Evolutionary conservation across 2,329 filamentous ascomycete genomes (phyloP).

Genomic region (Phoma herbarum): DNA sequence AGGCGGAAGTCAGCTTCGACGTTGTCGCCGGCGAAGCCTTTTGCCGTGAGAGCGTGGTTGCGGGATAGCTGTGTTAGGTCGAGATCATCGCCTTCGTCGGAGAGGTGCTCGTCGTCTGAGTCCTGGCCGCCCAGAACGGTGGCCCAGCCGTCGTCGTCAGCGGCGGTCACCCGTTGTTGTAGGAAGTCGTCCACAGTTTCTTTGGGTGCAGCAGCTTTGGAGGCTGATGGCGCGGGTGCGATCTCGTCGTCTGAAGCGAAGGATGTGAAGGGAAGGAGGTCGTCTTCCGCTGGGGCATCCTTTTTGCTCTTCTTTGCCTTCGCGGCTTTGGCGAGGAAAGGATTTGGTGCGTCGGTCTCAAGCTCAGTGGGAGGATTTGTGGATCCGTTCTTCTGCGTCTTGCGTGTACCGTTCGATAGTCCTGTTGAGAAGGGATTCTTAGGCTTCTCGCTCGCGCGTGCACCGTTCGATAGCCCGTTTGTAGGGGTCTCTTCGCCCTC

Average conservation of each 20-base stretch:
- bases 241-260: constrained; percentile 18
- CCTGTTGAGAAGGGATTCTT: constrained; percentile 29
- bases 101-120: constrained; percentile 37
- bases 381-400: constrained; percentile 15
- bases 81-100: constrained; percentile 52
- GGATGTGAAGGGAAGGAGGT: constrained; percentile 23
- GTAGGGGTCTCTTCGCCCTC: constrained; percentile 39
- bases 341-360: constrained; percentile 31
- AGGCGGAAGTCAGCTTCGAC: constrained; percentile 80
- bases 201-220: constrained; percentile 1
- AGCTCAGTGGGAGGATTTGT: constrained; percentile 12
- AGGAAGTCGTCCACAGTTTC: constrained; percentile 40
- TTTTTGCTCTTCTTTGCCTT: constrained; percentile 40
- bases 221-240: constrained; percentile 4
- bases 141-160: constrained; percentile 56
- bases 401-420: constrained; percentile 26
- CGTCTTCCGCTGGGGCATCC: constrained; percentile 21
- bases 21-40: constrained; percentile 87
- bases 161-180: constrained; percentile 43
- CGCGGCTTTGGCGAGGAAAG: constrained; percentile 45
- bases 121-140: constrained; percentile 53
- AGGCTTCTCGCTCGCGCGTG: constrained; percentile 17
- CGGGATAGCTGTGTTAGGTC: constrained; percentile 54
- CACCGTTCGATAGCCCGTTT: constrained; percentile 21
- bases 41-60: constrained; percentile 74